A percentile compares a stretch with the other conserved stretches of the same genome.
Evolutionary conservation across 1,284 basidiomycete genomes (phyloP).

Genomic region (Naganishia albida): DNA sequence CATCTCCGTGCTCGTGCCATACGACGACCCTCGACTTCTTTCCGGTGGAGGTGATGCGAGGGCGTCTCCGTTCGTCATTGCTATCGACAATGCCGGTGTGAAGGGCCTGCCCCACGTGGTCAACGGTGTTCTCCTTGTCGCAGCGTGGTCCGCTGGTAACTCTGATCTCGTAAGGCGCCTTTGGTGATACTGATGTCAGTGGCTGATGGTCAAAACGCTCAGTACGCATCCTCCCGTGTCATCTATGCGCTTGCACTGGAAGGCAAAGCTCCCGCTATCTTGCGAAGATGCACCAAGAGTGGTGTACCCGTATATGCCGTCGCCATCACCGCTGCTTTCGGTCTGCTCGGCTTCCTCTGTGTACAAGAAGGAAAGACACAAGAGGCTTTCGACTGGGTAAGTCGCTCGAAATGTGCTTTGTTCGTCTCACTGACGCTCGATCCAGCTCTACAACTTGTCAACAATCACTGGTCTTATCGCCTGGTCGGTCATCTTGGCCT

Average conservation of each 20-base stretch:
- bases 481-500: constrained; percentile 69
- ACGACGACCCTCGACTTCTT: constrained; percentile 64
- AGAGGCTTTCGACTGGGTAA: constrained; percentile 60
- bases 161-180: constrained; percentile 59
- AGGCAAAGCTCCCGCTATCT: constrained; percentile 63
- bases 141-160: constrained; percentile 82
- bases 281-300: constrained; percentile 66
- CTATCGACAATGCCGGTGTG: constrained; percentile 73
- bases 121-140: constrained; percentile 80
- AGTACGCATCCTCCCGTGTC: constrained; percentile 75
- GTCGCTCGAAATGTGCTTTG: neutral
- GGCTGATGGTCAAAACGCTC: constrained; percentile 45
- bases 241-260: constrained; percentile 78
- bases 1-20: constrained; percentile 78
- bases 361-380: constrained; percentile 37
- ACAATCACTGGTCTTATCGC: constrained; percentile 69
- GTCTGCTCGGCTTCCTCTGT: constrained; percentile 60
- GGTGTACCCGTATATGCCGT: constrained; percentile 71
- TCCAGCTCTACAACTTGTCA: constrained; percentile 62
- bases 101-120: constrained; percentile 68
- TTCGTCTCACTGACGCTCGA: neutral
- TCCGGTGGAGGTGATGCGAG: constrained; percentile 58
- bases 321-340: constrained; percentile 58
- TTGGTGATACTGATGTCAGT: constrained; percentile 58
- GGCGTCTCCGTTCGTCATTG: constrained; percentile 76